Base-by-base conservation (phyloP, 768 basidiomycete genomes). In the Epithele typhae region DNA sequence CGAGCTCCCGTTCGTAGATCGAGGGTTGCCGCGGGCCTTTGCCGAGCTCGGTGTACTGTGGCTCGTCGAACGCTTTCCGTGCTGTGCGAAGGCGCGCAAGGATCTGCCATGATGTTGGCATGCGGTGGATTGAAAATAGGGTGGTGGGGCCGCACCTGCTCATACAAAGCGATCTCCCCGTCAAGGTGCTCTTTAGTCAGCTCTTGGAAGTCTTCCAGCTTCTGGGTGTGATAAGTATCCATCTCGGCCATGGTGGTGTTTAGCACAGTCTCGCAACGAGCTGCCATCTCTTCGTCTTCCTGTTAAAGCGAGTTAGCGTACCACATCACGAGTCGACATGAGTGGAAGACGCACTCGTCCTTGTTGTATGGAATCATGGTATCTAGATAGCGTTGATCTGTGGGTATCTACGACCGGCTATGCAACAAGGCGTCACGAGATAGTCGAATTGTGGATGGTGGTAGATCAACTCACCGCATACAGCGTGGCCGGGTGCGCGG, bases 171-270 rank as follows among this genome's bases (percentile, higher is more conserved):
- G 49, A 92, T 91, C 62, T 91, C 84, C 6, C 81, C 84, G 53
- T 91, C 87, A 3, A 92, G 74, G 59, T 89, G 82, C 32, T 84
- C 84, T 48, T 70, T 77, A 4, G 79, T 67, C 12, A 87, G 52
- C 1, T 60, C 65, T 14, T 69, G 64, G 50, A 92, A 81, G 54
- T 91, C 87, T 57, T 87, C 84, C 6, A 63, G 59, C 62, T 89
- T 87, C 62, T 89, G 85, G 0, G 68, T 64, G 59, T 90, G 87
- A 55, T 90, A 87, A 1, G 76, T 80, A 40, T 88, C 85, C 72
- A 92, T 81, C 68, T 93, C 90, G 1, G 91, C 87, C 81, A 91
- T 84, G 2, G 90, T 92, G 8, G 81, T 82, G 62, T 93, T 92
- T 22, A 94, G 68, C 6, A 92, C 87, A 0, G 91, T 92, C 65